Base-by-base conservation (phyloP, 768 basidiomycete species). In the Termitomyces sp. region DNA sequence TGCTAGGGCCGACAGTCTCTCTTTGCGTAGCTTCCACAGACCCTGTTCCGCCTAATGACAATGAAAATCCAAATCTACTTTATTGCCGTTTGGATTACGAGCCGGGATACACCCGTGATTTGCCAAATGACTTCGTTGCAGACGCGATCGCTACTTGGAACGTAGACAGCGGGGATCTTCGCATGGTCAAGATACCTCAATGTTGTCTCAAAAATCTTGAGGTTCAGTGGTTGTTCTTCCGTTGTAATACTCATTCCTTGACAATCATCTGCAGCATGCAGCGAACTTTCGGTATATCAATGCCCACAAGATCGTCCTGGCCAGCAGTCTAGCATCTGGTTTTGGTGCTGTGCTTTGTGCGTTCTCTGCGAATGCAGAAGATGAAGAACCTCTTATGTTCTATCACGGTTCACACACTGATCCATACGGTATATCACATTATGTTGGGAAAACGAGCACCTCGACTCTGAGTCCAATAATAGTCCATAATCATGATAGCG, bases 391-490 rank as follows among this genome's bases (percentile, higher is more conserved):
- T 30, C 11, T 10, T 6, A 19, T 21, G 7, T 48, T 34, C 32
- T 48, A 48, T 21, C 46, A 48, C 1, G 46, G 46, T 35, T 1
- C 15, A 2, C 35, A 26, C 11, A 68, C 68, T 17, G 47, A 48
- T 43, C 47, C 34, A 5, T 19, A 49, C 14, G 1, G 3, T 11
- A 21, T 48, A 35, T 12, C 1, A n/a, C 2, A 37, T 15, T 1
- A 7, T 24, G 21, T 49, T 19, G 47, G 47, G 21, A 5, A 15
- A 14, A 21, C 19, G 21, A 22, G 32, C 22, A 21, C 87, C 62
- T 94, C 88, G 46, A 73, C 74, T 19, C 67, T 68, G 14, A 45
- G 48, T 44, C 77, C 73, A 21, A 84, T 66, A 53, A 24, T 53
- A 10, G 51, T 53, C 30, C 43, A 44, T 7, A n/a, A 44, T 14